phyloP scores from a whole-genome alignment of 441 rosid species.

The Eutrema salsugineum region DNA sequence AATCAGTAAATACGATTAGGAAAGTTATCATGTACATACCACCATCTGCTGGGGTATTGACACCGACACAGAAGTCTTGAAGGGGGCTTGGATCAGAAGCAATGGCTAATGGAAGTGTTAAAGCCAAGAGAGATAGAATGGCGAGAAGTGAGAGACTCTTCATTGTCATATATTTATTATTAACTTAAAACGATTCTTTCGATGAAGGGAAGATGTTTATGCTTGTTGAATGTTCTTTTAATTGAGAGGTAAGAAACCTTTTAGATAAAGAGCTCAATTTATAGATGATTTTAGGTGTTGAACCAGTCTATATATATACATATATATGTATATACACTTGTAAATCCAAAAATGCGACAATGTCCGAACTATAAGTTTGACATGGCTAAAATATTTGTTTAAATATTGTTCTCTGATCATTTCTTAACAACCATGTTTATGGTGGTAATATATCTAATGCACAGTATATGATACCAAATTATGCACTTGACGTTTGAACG shows the following conservation, averaged over 20 bases:
- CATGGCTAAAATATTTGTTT: neutral
- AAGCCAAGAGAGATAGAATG: neutral
- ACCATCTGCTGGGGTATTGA: conserved; percentile 18
- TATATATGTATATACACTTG: neutral
- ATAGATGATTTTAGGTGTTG: neutral
- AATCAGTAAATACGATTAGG: neutral
- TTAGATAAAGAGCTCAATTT: neutral
- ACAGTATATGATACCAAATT: too few species aligned
- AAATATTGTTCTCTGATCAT: neutral
- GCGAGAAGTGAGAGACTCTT: neutral
- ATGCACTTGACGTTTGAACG: neutral
- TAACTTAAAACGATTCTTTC: neutral
- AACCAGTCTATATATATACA: neutral
- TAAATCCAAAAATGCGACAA: neutral
- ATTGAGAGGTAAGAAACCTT: neutral
- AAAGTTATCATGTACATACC: conserved; percentile 10
- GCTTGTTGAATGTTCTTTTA: neutral
- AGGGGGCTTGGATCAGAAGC: conserved; percentile 40
- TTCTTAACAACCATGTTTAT: neutral
- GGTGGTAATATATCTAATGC: neutral
- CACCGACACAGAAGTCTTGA: conserved; percentile 41
- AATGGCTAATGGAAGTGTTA: conserved; percentile 4
- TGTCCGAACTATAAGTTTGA: neutral
- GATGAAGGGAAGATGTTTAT: neutral
- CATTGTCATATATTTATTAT: neutral